Evolutionary conservation across 306 rosid genomes (phyloP), one percentile per base, ranked within the genome.

Genomic region (Trifolium repens): DNA sequence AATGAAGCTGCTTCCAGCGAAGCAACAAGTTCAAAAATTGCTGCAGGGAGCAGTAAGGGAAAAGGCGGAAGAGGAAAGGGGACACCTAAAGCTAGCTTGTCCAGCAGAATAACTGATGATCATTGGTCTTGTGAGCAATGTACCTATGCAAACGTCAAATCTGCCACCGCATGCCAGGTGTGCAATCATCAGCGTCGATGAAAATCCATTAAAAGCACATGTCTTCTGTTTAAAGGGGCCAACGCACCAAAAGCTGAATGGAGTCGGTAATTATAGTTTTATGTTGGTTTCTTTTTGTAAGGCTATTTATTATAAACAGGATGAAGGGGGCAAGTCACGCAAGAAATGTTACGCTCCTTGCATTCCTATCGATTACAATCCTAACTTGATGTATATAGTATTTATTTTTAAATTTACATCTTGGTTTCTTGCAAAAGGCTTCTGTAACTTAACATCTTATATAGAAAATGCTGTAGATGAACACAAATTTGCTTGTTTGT

Each of bases 1-100:
- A 82, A 79, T 71, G 90, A 83, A 64, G 87, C 88, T 79, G 82
- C 88, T 82, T 76, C 85, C 6, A 87, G 90, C 80, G 80, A 82
- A 83, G 84, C 91, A 67, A 69, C 90, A 0, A 77, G 80, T 74
- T 81, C 88, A 8, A 84, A 87, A 74, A 84, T 66, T 77, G 81
- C 74, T 49, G 90, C 78, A 37, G 83, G 88, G 30, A 82, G 85
- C 66, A 79, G 85, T 69, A 84, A 82, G 76, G 91, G 85, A 17
- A 80, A 78, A 77, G 84, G 85, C 16, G 88, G 88, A 71, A 85
- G 81, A 73, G 91, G 87, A 42, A 87, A 87, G 71, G 82, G 84
- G 26, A 62, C 68, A 52, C 40, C 54, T 52, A 85, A 83, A 62
- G 52, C n/a, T 9, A 60, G 74, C 69, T 54, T 58, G 70, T 62